Evolutionary conservation across 768 basidiomycete species (phyloP).

Genomic region (Royoungia palumana): DNA sequence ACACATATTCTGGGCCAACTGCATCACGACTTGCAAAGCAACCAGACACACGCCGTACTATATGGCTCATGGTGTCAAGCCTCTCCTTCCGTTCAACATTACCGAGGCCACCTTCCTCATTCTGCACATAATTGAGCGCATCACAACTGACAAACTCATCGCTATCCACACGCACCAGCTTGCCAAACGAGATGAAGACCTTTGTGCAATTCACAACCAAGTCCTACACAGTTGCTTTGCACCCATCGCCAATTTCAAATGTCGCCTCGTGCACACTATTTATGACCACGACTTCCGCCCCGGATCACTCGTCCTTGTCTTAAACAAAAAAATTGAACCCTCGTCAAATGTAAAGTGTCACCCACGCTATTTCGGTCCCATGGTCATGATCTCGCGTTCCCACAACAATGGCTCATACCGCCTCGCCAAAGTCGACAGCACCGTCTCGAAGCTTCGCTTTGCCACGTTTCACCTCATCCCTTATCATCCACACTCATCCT

Average conservation of each 20-base stretch:
- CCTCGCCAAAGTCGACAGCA: too few relatives aligned
- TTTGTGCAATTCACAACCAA: conserved; percentile 2
- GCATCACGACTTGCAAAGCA: too few relatives aligned
- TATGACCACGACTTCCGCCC: conserved; percentile 25
- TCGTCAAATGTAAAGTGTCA: not conserved
- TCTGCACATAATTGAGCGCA: conserved; percentile 8
- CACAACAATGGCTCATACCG: too few relatives aligned
- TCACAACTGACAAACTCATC: conserved; percentile 22
- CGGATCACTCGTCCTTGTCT: conserved; percentile 28
- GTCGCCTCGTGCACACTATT: conserved; percentile 13
- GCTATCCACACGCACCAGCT: conserved; percentile 23
- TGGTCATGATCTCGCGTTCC: too few relatives aligned
- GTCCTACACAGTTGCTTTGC: conserved; percentile 1
- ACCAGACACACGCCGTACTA: too few relatives aligned
- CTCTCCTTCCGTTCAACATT: conserved; percentile 27
- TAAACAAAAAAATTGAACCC: conserved; percentile 26
- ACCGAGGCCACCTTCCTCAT: conserved; percentile 30
- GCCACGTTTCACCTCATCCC: too few relatives aligned
- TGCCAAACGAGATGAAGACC: conserved; percentile 15
- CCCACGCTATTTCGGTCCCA: too few relatives aligned
- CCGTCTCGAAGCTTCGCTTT: too few relatives aligned
- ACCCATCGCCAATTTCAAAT: conserved; percentile 13
- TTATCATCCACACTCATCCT: too few relatives aligned
- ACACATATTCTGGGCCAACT: too few relatives aligned
- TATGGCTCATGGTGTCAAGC: conserved; percentile 27